Conservation (phyloP, 2,329 filamentous ascomycete genomes). For the Fusarium sp. region DNA sequence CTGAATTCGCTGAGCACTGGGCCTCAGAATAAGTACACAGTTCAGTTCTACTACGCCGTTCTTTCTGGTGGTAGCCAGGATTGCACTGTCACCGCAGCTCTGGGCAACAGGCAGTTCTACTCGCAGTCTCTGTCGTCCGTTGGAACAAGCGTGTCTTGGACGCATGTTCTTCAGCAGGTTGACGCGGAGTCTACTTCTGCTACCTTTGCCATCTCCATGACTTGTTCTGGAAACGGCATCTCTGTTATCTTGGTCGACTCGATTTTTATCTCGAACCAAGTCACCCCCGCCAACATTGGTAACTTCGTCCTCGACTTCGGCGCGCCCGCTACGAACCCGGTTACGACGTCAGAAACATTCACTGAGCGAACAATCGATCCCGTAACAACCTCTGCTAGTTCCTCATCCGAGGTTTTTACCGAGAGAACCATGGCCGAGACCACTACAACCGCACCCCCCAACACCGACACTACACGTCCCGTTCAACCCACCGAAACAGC, state of each 20-base stretch:
- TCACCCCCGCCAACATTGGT: slow-evolving; percentile 7
- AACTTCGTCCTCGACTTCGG: slow-evolving; percentile 12
- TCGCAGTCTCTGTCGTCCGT: neutral
- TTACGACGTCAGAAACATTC: neutral
- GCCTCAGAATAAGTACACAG: neutral
- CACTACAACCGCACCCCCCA: neutral
- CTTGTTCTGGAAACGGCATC: neutral
- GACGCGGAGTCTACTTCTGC: neutral
- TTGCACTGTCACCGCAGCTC: neutral
- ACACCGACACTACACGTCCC: neutral
- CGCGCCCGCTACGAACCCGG: rapidly evolving
- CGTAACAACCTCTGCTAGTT: rapidly evolving
- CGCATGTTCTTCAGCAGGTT: neutral
- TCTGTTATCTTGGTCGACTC: slow-evolving; percentile 4
- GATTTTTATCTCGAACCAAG: slow-evolving; percentile 18
- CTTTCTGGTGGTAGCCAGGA: neutral
- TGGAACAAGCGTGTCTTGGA: neutral
- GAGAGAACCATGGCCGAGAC: neutral
- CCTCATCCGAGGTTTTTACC: rapidly evolving
- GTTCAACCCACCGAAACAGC: neutral
- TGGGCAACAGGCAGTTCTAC: neutral
- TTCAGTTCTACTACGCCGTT: slow-evolving; percentile 9
- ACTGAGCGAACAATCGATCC: neutral
- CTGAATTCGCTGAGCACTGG: neutral
- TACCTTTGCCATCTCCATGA: neutral